Base-by-base conservation (phyloP, 2,329 filamentous ascomycete species). In the Arthrobotrys pseudoclavata region DNA sequence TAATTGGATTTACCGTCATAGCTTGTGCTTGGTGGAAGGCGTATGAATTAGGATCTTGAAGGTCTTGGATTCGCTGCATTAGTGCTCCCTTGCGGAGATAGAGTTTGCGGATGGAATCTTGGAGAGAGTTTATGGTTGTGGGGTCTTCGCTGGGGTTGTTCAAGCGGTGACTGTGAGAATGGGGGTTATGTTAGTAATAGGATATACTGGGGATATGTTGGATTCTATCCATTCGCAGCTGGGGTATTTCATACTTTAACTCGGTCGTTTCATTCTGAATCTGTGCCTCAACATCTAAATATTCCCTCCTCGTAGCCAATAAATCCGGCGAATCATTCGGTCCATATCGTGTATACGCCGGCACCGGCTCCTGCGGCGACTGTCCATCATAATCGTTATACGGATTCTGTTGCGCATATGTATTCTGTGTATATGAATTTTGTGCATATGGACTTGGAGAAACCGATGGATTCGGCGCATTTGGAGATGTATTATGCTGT, bases 11-110 rank as follows among this genome's bases (percentile, higher is more conserved):
- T 20, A 22, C 61, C 2, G 62, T 67, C 61, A 74, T 74, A 1
- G 69, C 61, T 31, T 74, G 69, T n/a, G 69, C 67, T 42, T 74
- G 71, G 5, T 57, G 40, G 26, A 64, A 76, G 1, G 71, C 71
- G n/a, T 60, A 57, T 10, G 71, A 57, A 26, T 53, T 60, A 2
- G 71, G 64, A 34, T 76, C 45, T 34, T 76, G 71, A 0, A 76
- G 40, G 29, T 69, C 71, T 31, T 64, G 55, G 20, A 76, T 42
- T 47, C 29, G 57, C 26, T 64, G 71, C 20, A 45, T 24, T 0
- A 76, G 18, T 3, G 29, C 29, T 5, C 50, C 55, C 10, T 52
- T 57, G 26, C 64, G 71, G 37, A 52, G 12, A 20, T 69, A 24
- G 6, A 64, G 34, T 42, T 22, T 69, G n/a, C 48, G 55, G 13